Percentiles rank a stretch among this genome's conserved stretches.
These are phyloP conservation scores for Colletotrichum caudatum DNA, from an alignment of 2,329 filamentous ascomycete species.

Conservation along the genomic window DNA sequence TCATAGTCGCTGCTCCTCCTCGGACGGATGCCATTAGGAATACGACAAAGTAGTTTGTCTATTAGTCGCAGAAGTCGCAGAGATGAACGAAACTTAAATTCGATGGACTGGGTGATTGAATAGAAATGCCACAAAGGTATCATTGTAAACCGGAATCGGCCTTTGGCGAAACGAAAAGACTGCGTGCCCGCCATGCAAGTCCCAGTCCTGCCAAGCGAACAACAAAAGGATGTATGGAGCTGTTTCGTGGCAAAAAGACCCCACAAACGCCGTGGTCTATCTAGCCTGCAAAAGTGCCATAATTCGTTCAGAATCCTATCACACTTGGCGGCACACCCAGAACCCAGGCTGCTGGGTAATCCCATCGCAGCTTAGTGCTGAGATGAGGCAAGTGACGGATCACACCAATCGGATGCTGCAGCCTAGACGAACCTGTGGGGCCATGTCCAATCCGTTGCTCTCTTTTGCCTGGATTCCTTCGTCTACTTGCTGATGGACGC, in stretches of 20 bases:
- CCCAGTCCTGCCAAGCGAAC: too few species aligned
- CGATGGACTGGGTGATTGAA: not conserved
- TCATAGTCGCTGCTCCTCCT: not conserved
- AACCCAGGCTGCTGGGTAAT: constrained; percentile 11
- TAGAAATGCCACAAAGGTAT: not conserved
- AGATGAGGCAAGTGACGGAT: not conserved
- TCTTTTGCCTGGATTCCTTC: not conserved
- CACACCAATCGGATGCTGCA: not conserved
- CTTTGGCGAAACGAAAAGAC: not conserved
- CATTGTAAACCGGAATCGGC: not conserved
- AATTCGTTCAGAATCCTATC: not conserved
- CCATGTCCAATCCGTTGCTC: not conserved
- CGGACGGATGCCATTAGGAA: not conserved
- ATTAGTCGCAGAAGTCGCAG: too few species aligned
- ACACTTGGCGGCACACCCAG: not conserved
- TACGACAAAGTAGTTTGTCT: too few species aligned
- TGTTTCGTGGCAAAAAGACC: not conserved
- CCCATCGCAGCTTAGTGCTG: not conserved
- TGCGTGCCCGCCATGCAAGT: too few species aligned
- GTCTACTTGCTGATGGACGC: not conserved
- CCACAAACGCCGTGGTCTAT: not conserved
- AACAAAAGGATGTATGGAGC: not conserved
- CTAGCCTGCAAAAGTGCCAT: not conserved
- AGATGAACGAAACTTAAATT: too few species aligned
- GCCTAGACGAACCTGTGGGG: constrained; percentile 9